phyloP scores from a whole-genome alignment of 2,329 filamentous ascomycete species.

The Purpureocillium lavendulum region DNA sequence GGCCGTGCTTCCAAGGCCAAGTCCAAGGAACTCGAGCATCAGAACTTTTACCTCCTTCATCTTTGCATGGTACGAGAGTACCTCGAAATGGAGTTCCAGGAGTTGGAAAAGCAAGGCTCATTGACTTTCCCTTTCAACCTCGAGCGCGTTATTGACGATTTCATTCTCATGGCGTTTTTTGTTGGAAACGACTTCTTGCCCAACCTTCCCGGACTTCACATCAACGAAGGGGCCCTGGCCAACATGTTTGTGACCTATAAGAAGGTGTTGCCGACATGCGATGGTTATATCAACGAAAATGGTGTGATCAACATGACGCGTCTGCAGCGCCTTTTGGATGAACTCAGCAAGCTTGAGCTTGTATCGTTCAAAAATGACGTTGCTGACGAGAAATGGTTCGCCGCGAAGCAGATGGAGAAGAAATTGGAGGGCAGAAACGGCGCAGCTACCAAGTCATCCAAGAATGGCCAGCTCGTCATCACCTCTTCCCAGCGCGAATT shows the following conservation, averaged over 20 bases:
- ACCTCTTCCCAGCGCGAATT: constrained; percentile 74
- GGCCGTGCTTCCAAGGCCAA: constrained; percentile 80
- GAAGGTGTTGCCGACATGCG: constrained; percentile 72
- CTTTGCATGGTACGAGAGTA: constrained; percentile 97
- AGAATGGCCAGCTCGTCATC: constrained; percentile 58
- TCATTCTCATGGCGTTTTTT: constrained; percentile 99
- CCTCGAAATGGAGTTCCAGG: constrained; percentile 92
- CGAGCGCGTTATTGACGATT: constrained; percentile 96
- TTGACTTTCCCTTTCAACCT: constrained; percentile 80
- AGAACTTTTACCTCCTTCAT: constrained; percentile 97
- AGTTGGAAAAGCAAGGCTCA: constrained; percentile 65
- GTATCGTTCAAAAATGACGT: constrained; percentile 90
- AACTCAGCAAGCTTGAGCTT: constrained; percentile 81
- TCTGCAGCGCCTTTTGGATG: constrained; percentile 68
- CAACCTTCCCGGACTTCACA: constrained; percentile 91
- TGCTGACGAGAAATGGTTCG: constrained; percentile 84
- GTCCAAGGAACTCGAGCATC: constrained; percentile 93
- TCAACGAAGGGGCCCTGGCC: constrained; percentile 93
- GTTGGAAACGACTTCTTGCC: constrained; percentile 98
- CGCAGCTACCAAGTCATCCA: constrained; percentile 40
- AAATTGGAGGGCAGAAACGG: constrained; percentile 52
- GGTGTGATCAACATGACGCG: constrained; percentile 85
- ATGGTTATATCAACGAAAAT: constrained; percentile 93
- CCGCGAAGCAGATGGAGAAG: constrained; percentile 70
- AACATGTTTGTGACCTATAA: constrained; percentile 99